Conservation (phyloP, 2,329 filamentous ascomycete genomes). For the Apiospora kogelbergensis region DNA sequence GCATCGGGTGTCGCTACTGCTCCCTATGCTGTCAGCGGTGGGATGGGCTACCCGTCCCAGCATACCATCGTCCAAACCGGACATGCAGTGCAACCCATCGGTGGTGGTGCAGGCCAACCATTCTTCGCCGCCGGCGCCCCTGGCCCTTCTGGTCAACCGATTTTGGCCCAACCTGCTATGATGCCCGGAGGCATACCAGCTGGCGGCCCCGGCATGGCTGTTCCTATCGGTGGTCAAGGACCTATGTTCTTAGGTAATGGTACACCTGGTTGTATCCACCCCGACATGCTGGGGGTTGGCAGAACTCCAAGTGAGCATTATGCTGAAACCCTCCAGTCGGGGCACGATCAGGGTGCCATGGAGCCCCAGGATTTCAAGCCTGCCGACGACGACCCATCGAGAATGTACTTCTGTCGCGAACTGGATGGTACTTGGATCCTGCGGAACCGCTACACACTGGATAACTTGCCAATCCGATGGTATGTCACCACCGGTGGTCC, state of each 20-base stretch:
- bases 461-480: conserved; percentile 59
- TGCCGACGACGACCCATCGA: conserved; percentile 57
- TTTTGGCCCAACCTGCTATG: conserved; percentile 11
- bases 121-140: neutral
- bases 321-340: conserved; percentile 47
- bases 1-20: conserved; percentile 22
- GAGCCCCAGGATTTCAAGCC: conserved; percentile 65
- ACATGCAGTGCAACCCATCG: conserved; percentile 3
- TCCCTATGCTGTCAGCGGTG: conserved; percentile 18
- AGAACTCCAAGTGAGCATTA: conserved; percentile 49
- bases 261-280: conserved; percentile 11
- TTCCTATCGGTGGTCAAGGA: conserved; percentile 9
- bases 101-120: conserved; percentile 1
- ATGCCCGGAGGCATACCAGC: neutral
- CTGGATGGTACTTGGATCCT: conserved; percentile 60
- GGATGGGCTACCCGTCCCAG: conserved; percentile 21
- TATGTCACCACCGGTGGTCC: conserved; percentile 50
- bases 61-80: conserved; percentile 14
- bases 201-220: conserved; percentile 1
- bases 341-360: conserved; percentile 49
- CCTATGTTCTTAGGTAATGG: conserved; percentile 15
- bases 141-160: conserved; percentile 7
- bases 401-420: conserved; percentile 63
- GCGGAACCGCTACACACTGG: conserved; percentile 60
- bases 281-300: conserved; percentile 54